These are phyloP conservation scores for Daedalea quercina DNA, from an alignment of 768 basidiomycete species.

Conservation along the genomic window DNA sequence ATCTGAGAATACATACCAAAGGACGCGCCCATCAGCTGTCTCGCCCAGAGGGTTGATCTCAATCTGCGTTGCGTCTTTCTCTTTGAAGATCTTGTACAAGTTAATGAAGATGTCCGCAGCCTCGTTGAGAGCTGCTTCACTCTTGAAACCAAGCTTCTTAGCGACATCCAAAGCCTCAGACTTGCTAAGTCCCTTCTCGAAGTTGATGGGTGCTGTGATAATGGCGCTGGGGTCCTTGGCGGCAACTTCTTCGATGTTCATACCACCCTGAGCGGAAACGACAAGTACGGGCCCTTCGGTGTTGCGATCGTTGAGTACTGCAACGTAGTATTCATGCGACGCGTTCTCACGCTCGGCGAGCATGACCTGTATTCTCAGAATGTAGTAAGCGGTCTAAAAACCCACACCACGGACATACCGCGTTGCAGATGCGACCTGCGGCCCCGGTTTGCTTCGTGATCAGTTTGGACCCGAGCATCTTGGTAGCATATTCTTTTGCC, in stretches of 20 bases:
- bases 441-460: conserved; percentile 99
- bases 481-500: conserved; percentile 77
- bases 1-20: conserved; percentile 54
- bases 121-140: conserved; percentile 61
- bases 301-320: conserved; percentile 91
- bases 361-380: conserved; percentile 74
- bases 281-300: conserved; percentile 89
- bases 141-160: conserved; percentile 85
- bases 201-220: conserved; percentile 90
- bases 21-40: conserved; percentile 83
- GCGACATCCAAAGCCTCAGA: conserved; percentile 71
- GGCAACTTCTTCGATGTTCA: conserved; percentile 99
- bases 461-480: conserved; percentile 93
- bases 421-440: conserved; percentile 88
- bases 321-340: conserved; percentile 96
- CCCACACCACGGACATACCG: conserved; percentile 45
- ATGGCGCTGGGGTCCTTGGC: conserved; percentile 92
- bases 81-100: conserved; percentile 95
- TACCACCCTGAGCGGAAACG: conserved; percentile 90
- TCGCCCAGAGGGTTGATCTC: conserved; percentile 99
- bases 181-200: conserved; percentile 72
- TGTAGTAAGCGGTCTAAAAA: conserved; percentile 1
- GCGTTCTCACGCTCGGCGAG: conserved; percentile 92
- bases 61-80: conserved; percentile 98
- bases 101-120: conserved; percentile 93